Evolutionary conservation across 2,329 filamentous ascomycete species (phyloP).

Genomic region (Beauveria sp.): DNA sequence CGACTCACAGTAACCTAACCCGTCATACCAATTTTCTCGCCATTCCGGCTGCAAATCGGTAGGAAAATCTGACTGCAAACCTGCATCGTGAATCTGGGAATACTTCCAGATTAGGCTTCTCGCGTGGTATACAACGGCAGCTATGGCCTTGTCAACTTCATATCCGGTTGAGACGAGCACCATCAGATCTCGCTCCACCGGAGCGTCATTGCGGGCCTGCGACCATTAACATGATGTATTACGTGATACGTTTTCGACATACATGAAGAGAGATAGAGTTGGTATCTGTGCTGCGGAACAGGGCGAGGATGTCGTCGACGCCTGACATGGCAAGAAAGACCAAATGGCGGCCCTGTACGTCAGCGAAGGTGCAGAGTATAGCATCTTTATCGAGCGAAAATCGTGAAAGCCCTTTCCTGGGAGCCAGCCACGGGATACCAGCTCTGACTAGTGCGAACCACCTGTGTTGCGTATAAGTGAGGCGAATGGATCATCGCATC

Average conservation of each 20-base stretch:
- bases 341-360: constrained; percentile 62
- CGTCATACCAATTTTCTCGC: constrained; percentile 86
- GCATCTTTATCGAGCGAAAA: constrained; percentile 71
- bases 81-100: constrained; percentile 30
- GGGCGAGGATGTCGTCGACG: constrained; percentile 59
- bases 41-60: constrained; percentile 53
- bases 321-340: constrained; percentile 75
- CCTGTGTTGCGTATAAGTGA: constrained; percentile 27
- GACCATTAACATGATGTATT: constrained; percentile 10
- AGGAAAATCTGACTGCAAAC: constrained; percentile 2
- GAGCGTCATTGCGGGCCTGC: constrained; percentile 60
- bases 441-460: constrained; percentile 79
- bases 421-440: constrained; percentile 79
- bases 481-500: not conserved
- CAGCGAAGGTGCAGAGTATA: constrained; percentile 70
- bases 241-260: constrained; percentile 21
- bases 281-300: constrained; percentile 57
- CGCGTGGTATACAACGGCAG: constrained; percentile 83
- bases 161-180: constrained; percentile 66
- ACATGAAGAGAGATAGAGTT: constrained; percentile 63
- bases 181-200: constrained; percentile 44
- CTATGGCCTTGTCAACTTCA: constrained; percentile 66
- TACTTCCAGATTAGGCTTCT: constrained; percentile 41
- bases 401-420: constrained; percentile 65
- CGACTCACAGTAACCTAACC: constrained; percentile 74